Evolutionary conservation across 1,284 basidiomycete genomes (phyloP).

Genomic region (Irpex rosettiformis): DNA sequence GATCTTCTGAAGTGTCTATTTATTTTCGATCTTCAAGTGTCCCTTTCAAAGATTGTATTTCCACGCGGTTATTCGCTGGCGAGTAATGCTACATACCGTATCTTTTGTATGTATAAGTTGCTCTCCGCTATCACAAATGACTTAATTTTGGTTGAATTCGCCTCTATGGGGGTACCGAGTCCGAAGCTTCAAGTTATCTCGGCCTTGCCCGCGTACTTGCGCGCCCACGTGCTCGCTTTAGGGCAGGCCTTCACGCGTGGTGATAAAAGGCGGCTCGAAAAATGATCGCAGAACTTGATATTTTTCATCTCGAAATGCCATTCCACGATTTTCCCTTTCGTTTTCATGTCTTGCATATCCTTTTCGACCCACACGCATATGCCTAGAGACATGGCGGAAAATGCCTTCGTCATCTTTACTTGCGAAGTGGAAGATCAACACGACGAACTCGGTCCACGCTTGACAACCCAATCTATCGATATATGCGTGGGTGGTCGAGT

Average conservation of each 20-base stretch:
- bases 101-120: too few species aligned
- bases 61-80: too few species aligned
- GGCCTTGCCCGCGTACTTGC: too few species aligned
- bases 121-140: too few species aligned
- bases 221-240: not conserved
- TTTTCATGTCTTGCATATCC: not conserved
- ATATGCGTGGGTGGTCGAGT: constrained; percentile 13
- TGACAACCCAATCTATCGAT: constrained; percentile 13
- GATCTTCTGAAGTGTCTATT: too few species aligned
- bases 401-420: constrained; percentile 15
- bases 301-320: not conserved
- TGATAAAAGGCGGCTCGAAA: not conserved
- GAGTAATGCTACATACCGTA: too few species aligned
- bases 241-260: not conserved
- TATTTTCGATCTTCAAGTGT: too few species aligned
- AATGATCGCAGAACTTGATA: not conserved
- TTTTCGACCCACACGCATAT: constrained; percentile 7
- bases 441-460: constrained; percentile 13
- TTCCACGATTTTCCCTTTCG: not conserved
- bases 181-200: too few species aligned
- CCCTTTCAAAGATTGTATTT: too few species aligned
- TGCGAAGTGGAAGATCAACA: constrained; percentile 13
- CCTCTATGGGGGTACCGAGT: too few species aligned
- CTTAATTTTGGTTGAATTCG: too few species aligned
- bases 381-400: constrained; percentile 13